These are phyloP conservation scores for Rhodotorula sp. DNA, from an alignment of 1,284 basidiomycete genomes.

Conservation along the genomic window DNA sequence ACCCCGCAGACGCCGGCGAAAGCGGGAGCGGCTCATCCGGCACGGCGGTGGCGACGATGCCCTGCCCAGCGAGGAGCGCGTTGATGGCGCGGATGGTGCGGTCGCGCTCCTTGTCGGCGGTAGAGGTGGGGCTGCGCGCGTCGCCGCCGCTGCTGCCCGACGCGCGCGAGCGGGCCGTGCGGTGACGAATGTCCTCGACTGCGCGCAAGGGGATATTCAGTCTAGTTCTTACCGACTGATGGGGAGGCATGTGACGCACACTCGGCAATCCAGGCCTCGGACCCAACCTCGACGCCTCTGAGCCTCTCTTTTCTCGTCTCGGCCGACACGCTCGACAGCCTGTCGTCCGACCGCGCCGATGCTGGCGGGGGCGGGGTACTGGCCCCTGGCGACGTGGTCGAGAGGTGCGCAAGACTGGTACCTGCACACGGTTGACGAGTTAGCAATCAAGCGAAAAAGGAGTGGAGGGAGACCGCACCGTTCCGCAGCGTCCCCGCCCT, in stretches of 20 bases:
- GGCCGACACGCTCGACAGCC: neutral
- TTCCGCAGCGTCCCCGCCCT: neutral
- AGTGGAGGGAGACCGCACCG: neutral
- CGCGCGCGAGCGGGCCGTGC: constrained; percentile 13
- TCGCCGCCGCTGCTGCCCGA: constrained; percentile 23
- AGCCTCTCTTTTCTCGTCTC: constrained; percentile 6
- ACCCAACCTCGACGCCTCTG: constrained; percentile 9
- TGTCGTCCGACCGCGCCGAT: constrained; percentile 5
- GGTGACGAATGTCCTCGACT: constrained; percentile 19
- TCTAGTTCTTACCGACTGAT: neutral
- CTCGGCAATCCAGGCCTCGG: constrained; percentile 21
- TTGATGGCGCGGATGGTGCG: constrained; percentile 35
- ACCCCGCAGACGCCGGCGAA: neutral
- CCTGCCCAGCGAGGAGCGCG: constrained; percentile 28
- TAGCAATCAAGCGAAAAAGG: neutral
- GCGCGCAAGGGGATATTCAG: neutral
- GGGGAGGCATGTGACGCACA: constrained; percentile 5
- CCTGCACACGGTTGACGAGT: neutral
- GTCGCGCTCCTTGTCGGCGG: constrained; percentile 24
- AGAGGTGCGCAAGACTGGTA: neutral
- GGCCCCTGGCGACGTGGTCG: neutral
- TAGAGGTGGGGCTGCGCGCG: neutral
- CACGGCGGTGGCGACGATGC: constrained; percentile 20
- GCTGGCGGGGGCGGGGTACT: neutral
- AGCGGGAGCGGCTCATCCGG: neutral